Evolutionary conservation across 2,329 filamentous ascomycete species (phyloP).

Genomic region (Sporothrix euskadiensis): DNA sequence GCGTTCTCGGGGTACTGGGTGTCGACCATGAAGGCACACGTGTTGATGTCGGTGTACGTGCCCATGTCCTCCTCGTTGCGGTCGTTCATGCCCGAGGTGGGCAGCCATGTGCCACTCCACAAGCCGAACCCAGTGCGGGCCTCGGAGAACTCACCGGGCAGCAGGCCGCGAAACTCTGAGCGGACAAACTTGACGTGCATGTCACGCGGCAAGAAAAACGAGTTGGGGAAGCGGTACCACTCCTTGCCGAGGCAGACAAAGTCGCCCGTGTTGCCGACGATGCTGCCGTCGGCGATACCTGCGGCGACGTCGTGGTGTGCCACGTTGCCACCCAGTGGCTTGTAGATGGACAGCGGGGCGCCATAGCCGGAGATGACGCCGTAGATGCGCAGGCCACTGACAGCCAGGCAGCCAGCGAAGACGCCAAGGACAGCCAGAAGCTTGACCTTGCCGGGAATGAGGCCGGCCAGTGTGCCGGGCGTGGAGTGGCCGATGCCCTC

Average conservation of each 20-base stretch:
- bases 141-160: constrained; percentile 88
- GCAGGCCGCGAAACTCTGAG: constrained; percentile 82
- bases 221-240: constrained; percentile 96
- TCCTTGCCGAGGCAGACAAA: constrained; percentile 90
- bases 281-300: constrained; percentile 38
- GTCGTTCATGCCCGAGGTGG: constrained; percentile 86
- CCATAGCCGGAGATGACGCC: constrained; percentile 80
- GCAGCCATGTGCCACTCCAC: constrained; percentile 80
- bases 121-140: constrained; percentile 67
- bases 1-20: constrained; percentile 68
- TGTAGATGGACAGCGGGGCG: constrained; percentile 73
- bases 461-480: constrained; percentile 65
- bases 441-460: constrained; percentile 74
- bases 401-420: constrained; percentile 25
- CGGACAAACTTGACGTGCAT: constrained; percentile 87
- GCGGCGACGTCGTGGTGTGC: not conserved
- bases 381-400: constrained; percentile 70
- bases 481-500: constrained; percentile 71
- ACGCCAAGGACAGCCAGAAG: constrained; percentile 56
- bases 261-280: constrained; percentile 61
- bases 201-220: constrained; percentile 81
- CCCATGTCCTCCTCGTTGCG: constrained; percentile 79
- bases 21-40: constrained; percentile 84
- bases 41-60: constrained; percentile 78
- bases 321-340: constrained; percentile 60